Conservation (phyloP, 257 asterid genomes). For the Phtheirospermum japonicum region DNA sequence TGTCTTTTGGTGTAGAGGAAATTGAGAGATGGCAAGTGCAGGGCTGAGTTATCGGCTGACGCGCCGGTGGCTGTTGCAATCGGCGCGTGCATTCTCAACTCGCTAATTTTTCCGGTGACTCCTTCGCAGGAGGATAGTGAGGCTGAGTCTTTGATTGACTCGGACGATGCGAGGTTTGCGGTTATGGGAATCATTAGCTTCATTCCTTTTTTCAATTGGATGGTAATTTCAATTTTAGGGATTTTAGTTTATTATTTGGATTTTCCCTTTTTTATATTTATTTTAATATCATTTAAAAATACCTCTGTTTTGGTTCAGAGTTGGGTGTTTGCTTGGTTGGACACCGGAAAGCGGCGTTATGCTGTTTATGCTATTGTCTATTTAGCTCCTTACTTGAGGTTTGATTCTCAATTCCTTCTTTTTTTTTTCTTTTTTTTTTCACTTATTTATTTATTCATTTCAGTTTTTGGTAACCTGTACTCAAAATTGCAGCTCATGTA, state of each 20-base stretch:
- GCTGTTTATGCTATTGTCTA: conserved; percentile 86
- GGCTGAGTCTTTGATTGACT: conserved; percentile 66
- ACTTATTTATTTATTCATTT: not conserved
- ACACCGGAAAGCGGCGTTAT: conserved; percentile 74
- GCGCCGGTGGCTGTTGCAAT: conserved; percentile 75
- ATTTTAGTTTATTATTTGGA: not conserved
- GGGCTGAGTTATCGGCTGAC: conserved; percentile 78
- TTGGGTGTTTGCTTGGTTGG: conserved; percentile 99
- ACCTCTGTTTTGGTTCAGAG: conserved; percentile 41
- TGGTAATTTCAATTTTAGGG: conserved; percentile 44
- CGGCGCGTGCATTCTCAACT: conserved; percentile 82
- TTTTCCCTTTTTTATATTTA: not conserved
- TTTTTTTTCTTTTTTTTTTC: not conserved
- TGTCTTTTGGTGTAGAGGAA: conserved; percentile 37
- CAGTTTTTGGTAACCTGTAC: not conserved
- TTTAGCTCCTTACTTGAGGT: conserved; percentile 96
- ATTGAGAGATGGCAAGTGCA: conserved; percentile 53
- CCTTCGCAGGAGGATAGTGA: conserved; percentile 60
- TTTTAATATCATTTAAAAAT: too few relatives aligned
- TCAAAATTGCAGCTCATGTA: not conserved
- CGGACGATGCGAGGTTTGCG: conserved; percentile 82
- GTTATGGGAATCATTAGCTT: conserved; percentile 93
- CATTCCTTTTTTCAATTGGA: conserved; percentile 97
- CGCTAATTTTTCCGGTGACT: conserved; percentile 59
- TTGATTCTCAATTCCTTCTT: conserved; percentile 15